Percentiles rank a stretch among this genome's conserved stretches.
Evolutionary conservation across 305 asterid species (phyloP).

Genomic region (Fraxinus albicans): DNA sequence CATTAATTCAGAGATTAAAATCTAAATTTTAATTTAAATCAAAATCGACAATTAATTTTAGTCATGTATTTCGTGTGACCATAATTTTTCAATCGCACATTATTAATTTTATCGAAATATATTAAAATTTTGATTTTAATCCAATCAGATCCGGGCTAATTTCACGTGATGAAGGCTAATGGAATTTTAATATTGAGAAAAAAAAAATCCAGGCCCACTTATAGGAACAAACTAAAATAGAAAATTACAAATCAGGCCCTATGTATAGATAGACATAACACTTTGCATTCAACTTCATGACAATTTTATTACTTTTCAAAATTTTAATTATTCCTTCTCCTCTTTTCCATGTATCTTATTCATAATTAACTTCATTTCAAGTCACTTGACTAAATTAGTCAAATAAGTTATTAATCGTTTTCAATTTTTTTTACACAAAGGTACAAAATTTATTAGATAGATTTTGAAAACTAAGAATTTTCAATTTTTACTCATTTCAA

Average conservation of each 20-base stretch:
- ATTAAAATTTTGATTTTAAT: too few relatives aligned
- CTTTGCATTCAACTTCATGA: too few relatives aligned
- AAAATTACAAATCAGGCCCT: too few relatives aligned
- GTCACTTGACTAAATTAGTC: background rate
- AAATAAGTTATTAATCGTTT: background rate
- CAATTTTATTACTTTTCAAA: too few relatives aligned
- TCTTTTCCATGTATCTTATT: too few relatives aligned
- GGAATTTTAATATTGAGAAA: background rate
- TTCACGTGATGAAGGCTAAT: background rate
- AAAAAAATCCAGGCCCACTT: background rate
- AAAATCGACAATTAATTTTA: too few relatives aligned
- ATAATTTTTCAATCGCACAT: background rate
- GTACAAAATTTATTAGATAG: background rate
- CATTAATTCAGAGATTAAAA: background rate
- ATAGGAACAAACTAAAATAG: background rate
- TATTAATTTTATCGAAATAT: too few relatives aligned
- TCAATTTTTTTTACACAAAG: background rate
- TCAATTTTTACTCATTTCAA: background rate
- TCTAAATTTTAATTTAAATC: too few relatives aligned
- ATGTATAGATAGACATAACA: too few relatives aligned
- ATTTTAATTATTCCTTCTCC: too few relatives aligned
- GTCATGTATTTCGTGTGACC: too few relatives aligned
- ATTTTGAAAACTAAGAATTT: background rate
- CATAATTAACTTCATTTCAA: background rate
- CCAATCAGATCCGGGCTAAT: background rate